phyloP scores from a whole-genome alignment of 371 early-diverging fungal species.

The Rhizopus arrhizus region DNA sequence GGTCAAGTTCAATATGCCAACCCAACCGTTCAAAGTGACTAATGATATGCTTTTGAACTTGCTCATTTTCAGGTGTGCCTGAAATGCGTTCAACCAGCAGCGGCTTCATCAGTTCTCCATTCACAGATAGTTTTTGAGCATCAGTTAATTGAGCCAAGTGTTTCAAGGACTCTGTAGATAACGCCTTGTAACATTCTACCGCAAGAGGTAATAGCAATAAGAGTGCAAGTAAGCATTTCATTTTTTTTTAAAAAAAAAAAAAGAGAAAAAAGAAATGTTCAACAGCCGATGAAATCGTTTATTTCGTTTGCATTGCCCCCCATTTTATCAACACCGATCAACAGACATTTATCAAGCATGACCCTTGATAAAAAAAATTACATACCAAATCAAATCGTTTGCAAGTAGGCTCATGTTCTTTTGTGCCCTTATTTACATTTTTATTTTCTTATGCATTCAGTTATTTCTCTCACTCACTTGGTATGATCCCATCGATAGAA shows the following conservation, averaged over 20 bases:
- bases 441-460: too few relatives aligned
- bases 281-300: background rate
- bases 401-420: too few relatives aligned
- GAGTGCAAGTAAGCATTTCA: background rate
- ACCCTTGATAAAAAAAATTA: too few relatives aligned
- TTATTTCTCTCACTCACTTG: too few relatives aligned
- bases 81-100: constrained; percentile 75
- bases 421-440: too few relatives aligned
- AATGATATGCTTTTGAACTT: constrained; percentile 72
- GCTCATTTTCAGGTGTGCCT: constrained; percentile 70
- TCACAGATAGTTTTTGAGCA: constrained; percentile 27
- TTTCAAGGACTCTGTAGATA: constrained; percentile 21
- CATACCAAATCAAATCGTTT: too few relatives aligned
- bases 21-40: constrained; percentile 60
- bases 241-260: background rate
- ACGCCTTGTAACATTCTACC: constrained; percentile 12
- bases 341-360: too few relatives aligned
- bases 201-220: constrained; percentile 2
- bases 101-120: constrained; percentile 63
- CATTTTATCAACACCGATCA: too few relatives aligned
- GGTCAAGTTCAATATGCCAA: constrained; percentile 82
- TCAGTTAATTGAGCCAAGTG: constrained; percentile 21
- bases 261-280: background rate
- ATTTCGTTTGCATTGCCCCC: too few relatives aligned
- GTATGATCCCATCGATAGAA: too few relatives aligned